These are phyloP conservation scores for Corymbia citriodora DNA, from an alignment of 441 rosid genomes.

Conservation along the genomic window DNA sequence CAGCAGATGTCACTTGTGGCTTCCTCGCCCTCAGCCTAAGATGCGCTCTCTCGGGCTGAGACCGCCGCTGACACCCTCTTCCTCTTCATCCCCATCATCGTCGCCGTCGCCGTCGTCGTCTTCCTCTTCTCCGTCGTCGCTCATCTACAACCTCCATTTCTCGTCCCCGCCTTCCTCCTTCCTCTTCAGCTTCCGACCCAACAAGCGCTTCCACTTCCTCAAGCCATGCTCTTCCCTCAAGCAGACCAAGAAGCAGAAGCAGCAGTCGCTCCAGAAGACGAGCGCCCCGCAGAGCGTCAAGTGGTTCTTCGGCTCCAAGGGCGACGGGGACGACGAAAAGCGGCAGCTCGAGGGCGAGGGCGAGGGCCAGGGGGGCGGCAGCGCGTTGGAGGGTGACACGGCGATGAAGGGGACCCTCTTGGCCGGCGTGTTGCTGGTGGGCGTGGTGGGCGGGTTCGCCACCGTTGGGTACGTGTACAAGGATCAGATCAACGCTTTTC, in stretches of 20 bases:
- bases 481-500: slow-evolving; percentile 76
- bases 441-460: slow-evolving; percentile 80
- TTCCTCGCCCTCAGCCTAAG: slow-evolving; percentile 6
- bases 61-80: slow-evolving; percentile 9
- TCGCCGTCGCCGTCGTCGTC: slow-evolving; percentile 3
- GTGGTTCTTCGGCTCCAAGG: slow-evolving; percentile 71
- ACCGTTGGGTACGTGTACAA: slow-evolving; percentile 66
- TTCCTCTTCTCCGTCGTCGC: slow-evolving; percentile 8
- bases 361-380: background rate
- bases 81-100: slow-evolving; percentile 11
- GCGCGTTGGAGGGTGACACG: slow-evolving; percentile 41
- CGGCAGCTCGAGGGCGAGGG: slow-evolving; percentile 15
- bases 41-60: slow-evolving; percentile 48
- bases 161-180: slow-evolving; percentile 26
- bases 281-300: slow-evolving; percentile 61
- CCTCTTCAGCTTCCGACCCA: slow-evolving; percentile 46
- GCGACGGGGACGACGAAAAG: slow-evolving; percentile 24
- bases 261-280: slow-evolving; percentile 41
- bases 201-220: slow-evolving; percentile 67
- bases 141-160: slow-evolving; percentile 18
- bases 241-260: slow-evolving; percentile 51
- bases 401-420: slow-evolving; percentile 78
- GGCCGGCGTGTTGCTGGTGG: slow-evolving; percentile 82
- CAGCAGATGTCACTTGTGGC: background rate
- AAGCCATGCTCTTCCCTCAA: slow-evolving; percentile 71